Percentiles rank a stretch among this genome's conserved stretches.
These are phyloP conservation scores for Bipolaris oryzae DNA, from an alignment of 2,329 filamentous ascomycete genomes.

Conservation along the genomic window DNA sequence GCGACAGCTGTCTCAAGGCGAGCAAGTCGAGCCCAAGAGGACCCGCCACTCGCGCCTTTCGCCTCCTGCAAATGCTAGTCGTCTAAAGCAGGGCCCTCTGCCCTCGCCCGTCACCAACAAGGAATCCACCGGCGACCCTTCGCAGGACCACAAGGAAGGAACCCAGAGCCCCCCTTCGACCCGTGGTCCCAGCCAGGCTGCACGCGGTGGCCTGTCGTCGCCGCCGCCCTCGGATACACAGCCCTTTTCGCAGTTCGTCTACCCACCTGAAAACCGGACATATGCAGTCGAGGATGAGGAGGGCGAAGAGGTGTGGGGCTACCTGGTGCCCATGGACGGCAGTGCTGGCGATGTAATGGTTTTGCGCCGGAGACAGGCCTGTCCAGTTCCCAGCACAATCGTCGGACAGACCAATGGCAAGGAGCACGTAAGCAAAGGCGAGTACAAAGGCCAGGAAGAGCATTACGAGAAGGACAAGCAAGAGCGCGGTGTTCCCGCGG, in stretches of 20 bases:
- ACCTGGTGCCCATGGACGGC: slow-evolving; percentile 80
- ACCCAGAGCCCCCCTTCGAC: slow-evolving; percentile 69
- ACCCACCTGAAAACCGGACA: slow-evolving; percentile 72
- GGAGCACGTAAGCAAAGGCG: slow-evolving; percentile 56
- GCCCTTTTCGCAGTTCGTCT: slow-evolving; percentile 78
- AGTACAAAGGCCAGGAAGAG: slow-evolving; percentile 67
- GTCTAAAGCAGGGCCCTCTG: slow-evolving; percentile 61
- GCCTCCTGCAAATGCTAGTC: slow-evolving; percentile 57
- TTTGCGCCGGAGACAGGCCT: slow-evolving; percentile 74
- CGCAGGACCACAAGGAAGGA: slow-evolving; percentile 67
- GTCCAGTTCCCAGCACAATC: slow-evolving; percentile 61
- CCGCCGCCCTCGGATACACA: slow-evolving; percentile 77
- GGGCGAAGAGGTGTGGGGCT: slow-evolving; percentile 92
- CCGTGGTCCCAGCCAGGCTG: slow-evolving; percentile 45
- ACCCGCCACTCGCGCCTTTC: slow-evolving; percentile 73
- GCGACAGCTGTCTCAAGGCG: slow-evolving; percentile 68
- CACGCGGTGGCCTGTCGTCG: slow-evolving; percentile 57
- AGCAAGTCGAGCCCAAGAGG: slow-evolving; percentile 76
- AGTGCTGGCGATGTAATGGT: slow-evolving; percentile 73
- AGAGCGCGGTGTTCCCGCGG: slow-evolving; percentile 64
- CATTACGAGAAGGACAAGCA: slow-evolving; percentile 63
- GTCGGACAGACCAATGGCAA: slow-evolving; percentile 47
- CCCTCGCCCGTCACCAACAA: slow-evolving; percentile 80
- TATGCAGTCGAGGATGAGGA: slow-evolving; percentile 87
- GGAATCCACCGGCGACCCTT: slow-evolving; percentile 62